A percentile compares a stretch with the other conserved stretches of the same genome.
These are phyloP conservation scores for Colletotrichum falcatum DNA, from an alignment of 2,329 filamentous ascomycete species.

Conservation along the genomic window DNA sequence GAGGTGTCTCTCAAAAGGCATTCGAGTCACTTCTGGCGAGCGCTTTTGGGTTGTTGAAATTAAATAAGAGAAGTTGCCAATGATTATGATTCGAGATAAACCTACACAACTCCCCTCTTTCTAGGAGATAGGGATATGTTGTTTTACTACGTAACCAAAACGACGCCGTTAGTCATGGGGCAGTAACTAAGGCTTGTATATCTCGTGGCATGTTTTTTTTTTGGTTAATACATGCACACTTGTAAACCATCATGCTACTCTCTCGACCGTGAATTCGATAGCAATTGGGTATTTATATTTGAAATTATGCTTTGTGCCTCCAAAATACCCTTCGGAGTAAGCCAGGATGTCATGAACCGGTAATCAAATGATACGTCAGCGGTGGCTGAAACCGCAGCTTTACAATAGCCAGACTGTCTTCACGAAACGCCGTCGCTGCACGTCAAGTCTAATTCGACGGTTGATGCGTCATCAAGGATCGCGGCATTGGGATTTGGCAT, in stretches of 20 bases:
- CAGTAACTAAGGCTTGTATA: too few relatives aligned
- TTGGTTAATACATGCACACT: too few relatives aligned
- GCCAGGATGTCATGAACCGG: neutral
- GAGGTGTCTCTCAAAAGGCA: neutral
- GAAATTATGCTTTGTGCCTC: too few relatives aligned
- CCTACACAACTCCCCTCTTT: neutral
- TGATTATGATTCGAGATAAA: neutral
- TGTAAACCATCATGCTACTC: accelerated
- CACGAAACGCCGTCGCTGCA: too few relatives aligned
- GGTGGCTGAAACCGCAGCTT: neutral
- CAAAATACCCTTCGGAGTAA: neutral
- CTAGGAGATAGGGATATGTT: neutral
- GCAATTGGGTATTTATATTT: accelerated
- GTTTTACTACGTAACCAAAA: too few relatives aligned
- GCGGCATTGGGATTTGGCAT: neutral
- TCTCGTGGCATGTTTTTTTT: too few relatives aligned
- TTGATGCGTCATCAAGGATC: too few relatives aligned
- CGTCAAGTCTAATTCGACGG: neutral
- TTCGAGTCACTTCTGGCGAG: neutral
- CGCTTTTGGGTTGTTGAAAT: neutral
- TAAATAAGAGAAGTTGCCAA: neutral
- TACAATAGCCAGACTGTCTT: accelerated
- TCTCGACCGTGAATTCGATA: neutral
- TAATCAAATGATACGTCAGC: neutral
- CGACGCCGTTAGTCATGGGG: too few relatives aligned